phyloP scores from a whole-genome alignment of 2,329 filamentous ascomycete genomes.

The Juglanconis oblonga region DNA sequence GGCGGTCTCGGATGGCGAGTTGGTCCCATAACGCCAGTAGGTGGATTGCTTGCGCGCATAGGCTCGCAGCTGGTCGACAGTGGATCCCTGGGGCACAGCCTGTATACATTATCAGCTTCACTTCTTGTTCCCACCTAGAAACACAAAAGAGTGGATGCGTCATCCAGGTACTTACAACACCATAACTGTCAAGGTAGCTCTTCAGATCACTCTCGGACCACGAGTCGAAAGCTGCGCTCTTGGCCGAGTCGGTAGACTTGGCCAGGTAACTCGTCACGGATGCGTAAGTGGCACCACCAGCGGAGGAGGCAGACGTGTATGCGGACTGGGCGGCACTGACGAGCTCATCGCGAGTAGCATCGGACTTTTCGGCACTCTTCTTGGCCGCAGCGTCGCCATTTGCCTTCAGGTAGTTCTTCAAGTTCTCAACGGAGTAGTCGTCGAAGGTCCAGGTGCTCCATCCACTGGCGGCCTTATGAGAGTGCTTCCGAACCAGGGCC shows the following conservation, averaged over 20 bases:
- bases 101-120: constrained; percentile 23
- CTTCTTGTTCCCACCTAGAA: no score
- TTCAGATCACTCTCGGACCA: constrained; percentile 76
- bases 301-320: constrained; percentile 57
- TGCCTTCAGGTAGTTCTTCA: constrained; percentile 56
- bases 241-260: constrained; percentile 62
- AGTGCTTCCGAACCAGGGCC: constrained; percentile 69
- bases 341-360: constrained; percentile 70
- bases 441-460: constrained; percentile 78
- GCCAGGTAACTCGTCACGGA: constrained; percentile 70
- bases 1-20: constrained; percentile 61
- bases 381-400: constrained; percentile 54
- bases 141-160: no score
- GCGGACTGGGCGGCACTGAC: constrained; percentile 61
- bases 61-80: constrained; percentile 66
- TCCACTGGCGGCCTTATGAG: constrained; percentile 65
- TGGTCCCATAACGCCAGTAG: constrained; percentile 75
- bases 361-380: constrained; percentile 59
- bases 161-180: constrained; percentile 46
- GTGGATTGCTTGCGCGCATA: constrained; percentile 70
- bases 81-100: constrained; percentile 64
- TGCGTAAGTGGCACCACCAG: constrained; percentile 57
- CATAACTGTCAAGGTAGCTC: constrained; percentile 76
- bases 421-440: constrained; percentile 68
- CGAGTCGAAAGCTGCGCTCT: constrained; percentile 65